Evolutionary conservation across 2,329 filamentous ascomycete genomes (phyloP).

Genomic region (Bertia moriformis): DNA sequence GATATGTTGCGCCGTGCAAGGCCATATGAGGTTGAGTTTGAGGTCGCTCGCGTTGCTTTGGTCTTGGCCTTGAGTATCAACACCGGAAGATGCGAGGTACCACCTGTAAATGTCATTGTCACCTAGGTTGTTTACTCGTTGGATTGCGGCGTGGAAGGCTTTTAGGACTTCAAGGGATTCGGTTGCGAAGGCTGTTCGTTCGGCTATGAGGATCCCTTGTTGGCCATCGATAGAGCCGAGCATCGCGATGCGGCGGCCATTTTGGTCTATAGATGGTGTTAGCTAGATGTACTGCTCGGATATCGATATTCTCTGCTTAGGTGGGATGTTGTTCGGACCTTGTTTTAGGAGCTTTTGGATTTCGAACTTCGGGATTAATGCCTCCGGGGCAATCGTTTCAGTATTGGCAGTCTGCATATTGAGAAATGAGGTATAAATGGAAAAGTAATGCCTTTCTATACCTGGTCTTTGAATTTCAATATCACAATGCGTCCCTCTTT

Average conservation of each 20-base stretch:
- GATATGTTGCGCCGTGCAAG: conserved; percentile 49
- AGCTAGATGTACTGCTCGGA: neutral
- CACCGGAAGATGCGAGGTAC: conserved; percentile 36
- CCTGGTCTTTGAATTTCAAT: too few species aligned
- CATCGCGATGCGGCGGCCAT: neutral
- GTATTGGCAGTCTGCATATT: neutral
- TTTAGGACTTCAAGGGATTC: conserved; percentile 25
- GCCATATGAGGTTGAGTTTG: conserved; percentile 55
- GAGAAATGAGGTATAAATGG: too few species aligned
- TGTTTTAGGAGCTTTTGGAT: conserved; percentile 38
- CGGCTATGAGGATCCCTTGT: conserved; percentile 44
- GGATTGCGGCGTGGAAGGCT: conserved; percentile 29
- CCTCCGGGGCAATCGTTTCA: neutral
- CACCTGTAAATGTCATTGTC: conserved; percentile 60
- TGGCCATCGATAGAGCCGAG: conserved; percentile 7
- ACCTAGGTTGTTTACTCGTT: conserved; percentile 41
- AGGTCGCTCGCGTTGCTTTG: conserved; percentile 27
- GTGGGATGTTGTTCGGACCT: conserved; percentile 16
- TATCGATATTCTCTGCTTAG: conserved; percentile 32
- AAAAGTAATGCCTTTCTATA: too few species aligned
- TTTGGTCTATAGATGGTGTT: neutral
- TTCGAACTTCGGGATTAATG: conserved; percentile 19
- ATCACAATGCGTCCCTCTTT: too few species aligned
- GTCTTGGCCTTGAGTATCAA: conserved; percentile 6
- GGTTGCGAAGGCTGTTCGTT: conserved; percentile 47